These are phyloP conservation scores for Phaffia australis DNA, from an alignment of 768 basidiomycete genomes.

Conservation along the genomic window DNA sequence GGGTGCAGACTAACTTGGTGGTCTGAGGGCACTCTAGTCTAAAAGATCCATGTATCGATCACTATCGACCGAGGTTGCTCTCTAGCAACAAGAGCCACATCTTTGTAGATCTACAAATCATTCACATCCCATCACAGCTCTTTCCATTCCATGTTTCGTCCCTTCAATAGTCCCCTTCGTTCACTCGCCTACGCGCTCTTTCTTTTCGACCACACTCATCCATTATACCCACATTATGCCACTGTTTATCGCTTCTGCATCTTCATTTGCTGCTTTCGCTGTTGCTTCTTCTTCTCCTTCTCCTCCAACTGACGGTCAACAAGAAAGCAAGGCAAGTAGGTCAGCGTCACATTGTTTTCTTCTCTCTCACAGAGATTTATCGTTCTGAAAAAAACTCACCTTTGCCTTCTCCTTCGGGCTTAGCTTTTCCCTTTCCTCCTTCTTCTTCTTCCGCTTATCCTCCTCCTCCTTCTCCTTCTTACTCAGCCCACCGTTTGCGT, in stretches of 20 bases:
- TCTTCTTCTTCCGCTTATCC: neutral
- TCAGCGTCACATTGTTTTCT: neutral
- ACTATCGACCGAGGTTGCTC: too few relatives aligned
- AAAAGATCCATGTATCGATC: too few relatives aligned
- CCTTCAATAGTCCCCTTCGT: too few relatives aligned
- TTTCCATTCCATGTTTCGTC: too few relatives aligned
- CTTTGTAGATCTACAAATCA: too few relatives aligned
- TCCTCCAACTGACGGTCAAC: conserved; percentile 6
- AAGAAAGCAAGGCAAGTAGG: neutral
- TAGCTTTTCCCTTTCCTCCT: neutral
- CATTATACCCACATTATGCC: too few relatives aligned
- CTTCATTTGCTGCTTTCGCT: conserved; percentile 17
- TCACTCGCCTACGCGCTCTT: too few relatives aligned
- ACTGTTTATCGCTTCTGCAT: neutral
- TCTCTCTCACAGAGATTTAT: neutral
- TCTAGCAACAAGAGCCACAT: too few relatives aligned
- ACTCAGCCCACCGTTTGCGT: neutral
- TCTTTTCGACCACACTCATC: too few relatives aligned
- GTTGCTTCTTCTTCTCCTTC: conserved; percentile 12
- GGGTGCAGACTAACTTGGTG: too few relatives aligned
- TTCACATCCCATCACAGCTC: too few relatives aligned
- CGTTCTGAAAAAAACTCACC: conserved; percentile 1
- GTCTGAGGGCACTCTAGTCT: too few relatives aligned
- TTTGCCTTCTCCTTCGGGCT: conserved; percentile 9
- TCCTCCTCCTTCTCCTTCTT: conserved; percentile 1